Percentiles rank a stretch among this genome's conserved stretches.
phyloP scores from a whole-genome alignment of 306 rosid species.

The Cicer bijugum region DNA sequence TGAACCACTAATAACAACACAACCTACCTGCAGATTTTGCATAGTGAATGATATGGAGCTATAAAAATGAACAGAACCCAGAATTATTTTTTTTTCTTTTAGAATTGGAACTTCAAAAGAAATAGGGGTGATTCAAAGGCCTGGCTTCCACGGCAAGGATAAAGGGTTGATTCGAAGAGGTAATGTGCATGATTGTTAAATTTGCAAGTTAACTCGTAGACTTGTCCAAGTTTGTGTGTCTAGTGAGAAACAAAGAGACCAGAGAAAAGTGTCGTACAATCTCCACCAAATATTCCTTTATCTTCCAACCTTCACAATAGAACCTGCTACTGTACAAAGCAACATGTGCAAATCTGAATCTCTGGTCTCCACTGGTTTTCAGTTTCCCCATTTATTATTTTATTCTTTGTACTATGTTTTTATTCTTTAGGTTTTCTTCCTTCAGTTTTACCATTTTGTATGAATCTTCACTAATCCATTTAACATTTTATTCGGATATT shows the following conservation, averaged over 20 bases:
- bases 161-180: background rate
- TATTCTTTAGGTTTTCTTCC: background rate
- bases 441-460: background rate
- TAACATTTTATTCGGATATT: background rate
- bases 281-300: background rate
- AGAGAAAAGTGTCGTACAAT: background rate
- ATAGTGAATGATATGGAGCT: background rate
- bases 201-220: background rate
- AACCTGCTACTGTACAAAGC: background rate
- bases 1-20: background rate
- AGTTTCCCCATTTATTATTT: too few relatives aligned
- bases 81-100: background rate
- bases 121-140: background rate
- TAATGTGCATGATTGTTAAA: background rate
- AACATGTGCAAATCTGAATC: constrained; percentile 13
- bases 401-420: background rate
- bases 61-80: background rate
- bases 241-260: background rate
- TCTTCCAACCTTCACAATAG: constrained; percentile 8
- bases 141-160: background rate
- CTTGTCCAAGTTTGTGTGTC: background rate
- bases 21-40: background rate
- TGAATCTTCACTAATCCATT: background rate
- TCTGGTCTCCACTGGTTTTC: background rate
- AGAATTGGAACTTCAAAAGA: background rate